Percentiles rank a stretch among this genome's conserved stretches.
Conservation (phyloP, 2,329 filamentous ascomycete species). For the Sclerotinia borealis region DNA sequence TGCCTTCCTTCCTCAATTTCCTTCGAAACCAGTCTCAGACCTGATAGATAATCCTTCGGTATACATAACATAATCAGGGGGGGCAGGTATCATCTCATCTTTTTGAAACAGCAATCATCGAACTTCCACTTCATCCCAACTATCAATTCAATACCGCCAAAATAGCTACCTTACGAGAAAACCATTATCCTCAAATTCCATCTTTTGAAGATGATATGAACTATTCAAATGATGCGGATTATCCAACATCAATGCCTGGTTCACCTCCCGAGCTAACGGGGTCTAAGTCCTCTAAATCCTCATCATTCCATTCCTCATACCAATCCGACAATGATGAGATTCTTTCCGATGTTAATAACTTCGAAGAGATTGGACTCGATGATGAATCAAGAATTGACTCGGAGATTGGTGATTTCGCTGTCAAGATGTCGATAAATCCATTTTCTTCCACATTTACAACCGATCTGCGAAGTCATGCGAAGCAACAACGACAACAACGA, state of each 20-base stretch:
- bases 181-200: constrained; percentile 17
- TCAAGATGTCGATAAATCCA: constrained; percentile 27
- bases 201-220: constrained; percentile 29
- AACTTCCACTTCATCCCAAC: not conserved
- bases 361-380: constrained; percentile 88
- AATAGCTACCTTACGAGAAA: constrained; percentile 31
- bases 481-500: constrained; percentile 19
- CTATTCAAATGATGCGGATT: constrained; percentile 21
- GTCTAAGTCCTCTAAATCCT: constrained; percentile 87
- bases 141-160: constrained; percentile 24
- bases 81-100: constrained; percentile 6
- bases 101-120: not conserved
- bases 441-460: constrained; percentile 25
- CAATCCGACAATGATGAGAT: constrained; percentile 66
- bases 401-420: constrained; percentile 28
- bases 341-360: constrained; percentile 70
- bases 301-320: constrained; percentile 75
- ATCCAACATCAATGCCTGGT: constrained; percentile 40
- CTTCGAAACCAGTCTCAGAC: not conserved
- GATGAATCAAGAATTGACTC: constrained; percentile 46
- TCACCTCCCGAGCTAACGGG: constrained; percentile 74
- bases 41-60: not conserved
- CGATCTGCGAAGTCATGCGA: constrained; percentile 24
- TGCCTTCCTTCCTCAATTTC: not conserved
- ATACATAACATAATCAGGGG: constrained; percentile 1